These are phyloP conservation scores for Astrothelium macrocarpum DNA, from an alignment of 495 filamentous ascomycete species.

Conservation along the genomic window DNA sequence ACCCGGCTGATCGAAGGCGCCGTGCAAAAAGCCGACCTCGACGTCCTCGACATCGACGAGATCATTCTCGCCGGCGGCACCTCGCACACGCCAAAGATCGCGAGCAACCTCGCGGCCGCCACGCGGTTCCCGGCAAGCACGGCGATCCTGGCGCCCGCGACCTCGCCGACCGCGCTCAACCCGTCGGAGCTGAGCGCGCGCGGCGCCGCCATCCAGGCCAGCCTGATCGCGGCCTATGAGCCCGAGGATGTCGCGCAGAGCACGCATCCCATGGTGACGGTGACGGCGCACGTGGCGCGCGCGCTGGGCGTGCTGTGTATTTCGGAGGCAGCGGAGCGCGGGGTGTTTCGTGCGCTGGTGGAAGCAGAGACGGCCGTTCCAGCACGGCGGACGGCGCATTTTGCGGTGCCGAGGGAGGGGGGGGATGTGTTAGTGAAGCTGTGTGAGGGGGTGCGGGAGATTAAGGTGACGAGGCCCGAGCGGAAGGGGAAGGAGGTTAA, in stretches of 20 bases:
- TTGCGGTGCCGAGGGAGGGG: conserved; percentile 62
- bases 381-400: conserved; percentile 68
- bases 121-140: conserved; percentile 75
- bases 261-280: conserved; percentile 89
- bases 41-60: conserved; percentile 88
- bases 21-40: conserved; percentile 84
- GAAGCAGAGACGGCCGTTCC: conserved; percentile 81
- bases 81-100: conserved; percentile 89
- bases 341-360: conserved; percentile 68
- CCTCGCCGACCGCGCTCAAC: conserved; percentile 69
- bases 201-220: conserved; percentile 92
- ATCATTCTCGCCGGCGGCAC: conserved; percentile 88
- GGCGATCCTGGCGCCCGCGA: conserved; percentile 71
- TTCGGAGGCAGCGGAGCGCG: conserved; percentile 48
- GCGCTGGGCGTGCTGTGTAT: conserved; percentile 79
- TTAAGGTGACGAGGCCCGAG: conserved; percentile 82
- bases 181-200: conserved; percentile 81
- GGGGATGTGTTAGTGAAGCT: conserved; percentile 81
- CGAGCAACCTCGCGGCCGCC: conserved; percentile 52
- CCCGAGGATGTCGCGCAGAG: conserved; percentile 88
- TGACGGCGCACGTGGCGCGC: conserved; percentile 76
- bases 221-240: conserved; percentile 84
- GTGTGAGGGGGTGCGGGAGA: conserved; percentile 75
- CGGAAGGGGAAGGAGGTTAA: conserved; percentile 62
- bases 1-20: conserved; percentile 72